Percentiles rank a stretch among this genome's conserved stretches.
Conservation (phyloP, 805 yeast genomes). For the Scheffersomyces amazonensis region DNA sequence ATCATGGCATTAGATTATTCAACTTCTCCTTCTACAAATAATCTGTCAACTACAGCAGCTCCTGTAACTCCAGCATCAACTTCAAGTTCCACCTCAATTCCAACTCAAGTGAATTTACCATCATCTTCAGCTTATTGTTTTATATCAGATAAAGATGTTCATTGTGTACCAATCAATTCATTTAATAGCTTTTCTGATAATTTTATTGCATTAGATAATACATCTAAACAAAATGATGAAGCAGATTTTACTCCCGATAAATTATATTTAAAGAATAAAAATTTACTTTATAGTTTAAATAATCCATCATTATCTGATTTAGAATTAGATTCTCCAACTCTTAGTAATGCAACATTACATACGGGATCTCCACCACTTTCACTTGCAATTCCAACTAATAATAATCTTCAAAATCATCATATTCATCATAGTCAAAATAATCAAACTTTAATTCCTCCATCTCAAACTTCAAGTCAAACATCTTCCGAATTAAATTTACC, state of each 20-base stretch:
- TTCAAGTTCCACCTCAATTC: no score
- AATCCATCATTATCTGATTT: constrained; percentile 36
- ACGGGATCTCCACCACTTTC: background rate
- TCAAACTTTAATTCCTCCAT: background rate
- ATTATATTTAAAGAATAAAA: constrained; percentile 19
- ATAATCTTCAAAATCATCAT: background rate
- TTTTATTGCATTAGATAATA: background rate
- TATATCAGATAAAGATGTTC: constrained; percentile 21
- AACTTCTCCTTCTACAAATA: background rate
- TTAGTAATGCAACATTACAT: background rate
- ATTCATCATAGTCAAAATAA: background rate
- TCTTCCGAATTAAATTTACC: constrained; percentile 6
- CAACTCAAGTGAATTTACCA: no score
- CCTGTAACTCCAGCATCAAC: background rate
- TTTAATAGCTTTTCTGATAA: constrained; percentile 10
- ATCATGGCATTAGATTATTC: background rate
- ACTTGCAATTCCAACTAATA: background rate
- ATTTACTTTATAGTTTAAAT: constrained; percentile 32
- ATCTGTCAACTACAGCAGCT: background rate
- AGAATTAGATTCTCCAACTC: constrained; percentile 15
- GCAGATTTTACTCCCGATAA: constrained; percentile 11
- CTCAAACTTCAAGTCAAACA: background rate
- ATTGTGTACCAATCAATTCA: constrained; percentile 22
- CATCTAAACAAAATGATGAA: constrained; percentile 3
- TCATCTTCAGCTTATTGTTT: constrained; percentile 24